Conservation (phyloP, 2,329 filamentous ascomycete genomes). For the Coleophoma cylindrospora region DNA sequence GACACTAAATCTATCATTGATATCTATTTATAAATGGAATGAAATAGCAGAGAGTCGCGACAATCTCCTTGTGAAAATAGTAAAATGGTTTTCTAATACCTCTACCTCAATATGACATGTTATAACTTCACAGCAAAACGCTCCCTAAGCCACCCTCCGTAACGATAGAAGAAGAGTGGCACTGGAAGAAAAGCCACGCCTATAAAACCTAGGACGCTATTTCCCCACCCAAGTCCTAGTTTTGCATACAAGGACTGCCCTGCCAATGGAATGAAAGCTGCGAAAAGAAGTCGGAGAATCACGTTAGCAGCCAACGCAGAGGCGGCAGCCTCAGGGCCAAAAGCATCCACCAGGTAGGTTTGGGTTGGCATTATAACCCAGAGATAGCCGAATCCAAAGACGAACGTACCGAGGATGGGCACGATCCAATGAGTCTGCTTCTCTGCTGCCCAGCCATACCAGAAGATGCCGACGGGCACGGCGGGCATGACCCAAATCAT, state of each 20-base stretch:
- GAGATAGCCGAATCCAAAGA: constrained; percentile 44
- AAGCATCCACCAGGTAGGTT: constrained; percentile 38
- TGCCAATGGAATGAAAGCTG: constrained; percentile 55
- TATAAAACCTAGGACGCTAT: constrained; percentile 39
- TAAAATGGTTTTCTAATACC: background rate
- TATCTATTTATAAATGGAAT: background rate
- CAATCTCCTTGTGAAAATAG: background rate
- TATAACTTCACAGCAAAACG: background rate
- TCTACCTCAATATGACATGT: background rate
- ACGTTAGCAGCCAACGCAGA: constrained; percentile 53
- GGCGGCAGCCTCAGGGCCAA: constrained; percentile 27
- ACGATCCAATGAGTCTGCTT: constrained; percentile 50
- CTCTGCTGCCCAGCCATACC: constrained; percentile 54
- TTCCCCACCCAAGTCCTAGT: constrained; percentile 44
- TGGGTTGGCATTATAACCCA: constrained; percentile 35
- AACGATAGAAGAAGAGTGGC: constrained; percentile 7
- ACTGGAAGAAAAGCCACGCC: constrained; percentile 29
- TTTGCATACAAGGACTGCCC: constrained; percentile 36
- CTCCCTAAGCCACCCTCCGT: constrained; percentile 4
- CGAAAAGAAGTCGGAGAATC: constrained; percentile 54
- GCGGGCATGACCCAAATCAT: constrained; percentile 48
- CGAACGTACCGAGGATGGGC: constrained; percentile 50
- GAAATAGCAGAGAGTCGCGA: background rate
- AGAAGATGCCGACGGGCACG: constrained; percentile 47
- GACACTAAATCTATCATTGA: background rate